These are phyloP conservation scores for Yamadazyma sp. DNA, from an alignment of 1,139 yeast genomes.

Conservation along the genomic window DNA sequence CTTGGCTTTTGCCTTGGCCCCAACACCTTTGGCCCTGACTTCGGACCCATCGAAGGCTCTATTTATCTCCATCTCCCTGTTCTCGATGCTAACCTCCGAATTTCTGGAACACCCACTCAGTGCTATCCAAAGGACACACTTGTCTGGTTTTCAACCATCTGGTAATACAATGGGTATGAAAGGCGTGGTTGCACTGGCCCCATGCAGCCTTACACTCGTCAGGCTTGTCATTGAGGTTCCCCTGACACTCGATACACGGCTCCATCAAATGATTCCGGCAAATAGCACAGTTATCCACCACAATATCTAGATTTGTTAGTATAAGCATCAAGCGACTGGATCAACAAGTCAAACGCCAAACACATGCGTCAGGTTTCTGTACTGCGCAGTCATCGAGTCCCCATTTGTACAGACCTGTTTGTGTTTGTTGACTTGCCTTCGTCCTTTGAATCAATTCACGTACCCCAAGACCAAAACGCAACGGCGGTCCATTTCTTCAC, in stretches of 20 bases:
- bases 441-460: slow-evolving; percentile 20
- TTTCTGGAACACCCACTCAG: slow-evolving; percentile 89
- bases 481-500: slow-evolving; percentile 91
- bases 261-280: slow-evolving; percentile 99
- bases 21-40: no score
- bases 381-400: no score
- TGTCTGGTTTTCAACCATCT: slow-evolving; percentile 97
- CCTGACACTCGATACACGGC: slow-evolving; percentile 96
- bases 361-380: no score
- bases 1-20: no score
- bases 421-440: no score
- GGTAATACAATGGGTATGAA: slow-evolving; percentile 92
- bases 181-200: slow-evolving; percentile 95
- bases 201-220: slow-evolving; percentile 93
- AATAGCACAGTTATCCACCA: slow-evolving; percentile 95
- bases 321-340: no score
- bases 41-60: no score
- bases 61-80: no score
- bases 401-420: no score
- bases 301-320: slow-evolving; percentile 55
- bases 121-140: slow-evolving; percentile 95
- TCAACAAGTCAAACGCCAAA: no score
- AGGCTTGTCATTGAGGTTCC: slow-evolving; percentile 67
- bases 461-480: slow-evolving; percentile 99
- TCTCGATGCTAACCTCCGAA: slow-evolving; percentile 45